Conservation (phyloP, 176 grass and related monocot genomes). For the Aegilops bicornis region DNA sequence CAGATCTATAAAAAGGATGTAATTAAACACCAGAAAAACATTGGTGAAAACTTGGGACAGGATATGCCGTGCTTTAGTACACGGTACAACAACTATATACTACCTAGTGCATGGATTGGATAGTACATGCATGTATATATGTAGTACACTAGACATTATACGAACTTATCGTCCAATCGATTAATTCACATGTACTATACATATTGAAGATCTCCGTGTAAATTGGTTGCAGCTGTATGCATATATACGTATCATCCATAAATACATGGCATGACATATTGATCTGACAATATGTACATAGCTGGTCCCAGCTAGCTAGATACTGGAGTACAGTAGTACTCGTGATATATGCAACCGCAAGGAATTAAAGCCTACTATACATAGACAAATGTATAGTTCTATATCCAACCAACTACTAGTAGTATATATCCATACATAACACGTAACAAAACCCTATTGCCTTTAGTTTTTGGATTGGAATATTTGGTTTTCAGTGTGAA, state of each 20-base stretch:
- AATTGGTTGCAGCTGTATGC: neutral
- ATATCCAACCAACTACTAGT: neutral
- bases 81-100: neutral
- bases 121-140: neutral
- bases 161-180: neutral
- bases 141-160: neutral
- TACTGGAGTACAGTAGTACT: neutral
- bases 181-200: conserved; percentile 4
- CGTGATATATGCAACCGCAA: neutral
- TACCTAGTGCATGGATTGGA: neutral
- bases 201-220: neutral
- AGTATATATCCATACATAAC: neutral
- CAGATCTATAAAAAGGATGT: neutral
- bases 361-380: neutral
- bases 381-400: neutral
- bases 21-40: neutral
- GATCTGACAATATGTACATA: neutral
- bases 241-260: neutral
- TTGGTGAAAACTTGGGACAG: neutral
- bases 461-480: neutral
- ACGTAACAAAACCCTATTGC: neutral
- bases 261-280: conserved; percentile 2
- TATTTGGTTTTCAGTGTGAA: neutral
- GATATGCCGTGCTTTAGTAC: neutral
- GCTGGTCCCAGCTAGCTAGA: neutral